phyloP scores from a whole-genome alignment of 2,329 filamentous ascomycete species.

The Akanthomyces dipterigenus region DNA sequence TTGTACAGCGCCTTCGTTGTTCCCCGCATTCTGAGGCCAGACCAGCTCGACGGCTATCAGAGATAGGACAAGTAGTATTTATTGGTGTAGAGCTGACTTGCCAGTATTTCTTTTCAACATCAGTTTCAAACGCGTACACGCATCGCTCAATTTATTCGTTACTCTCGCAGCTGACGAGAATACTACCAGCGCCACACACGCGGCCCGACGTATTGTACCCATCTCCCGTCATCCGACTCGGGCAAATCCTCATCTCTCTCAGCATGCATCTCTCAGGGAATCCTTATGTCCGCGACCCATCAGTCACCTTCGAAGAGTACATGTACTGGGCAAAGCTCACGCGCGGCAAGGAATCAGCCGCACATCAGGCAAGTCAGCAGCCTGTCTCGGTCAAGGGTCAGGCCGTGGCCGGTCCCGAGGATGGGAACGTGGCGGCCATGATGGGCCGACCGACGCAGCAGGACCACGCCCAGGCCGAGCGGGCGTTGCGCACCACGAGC shows the following conservation, averaged over 20 bases:
- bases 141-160: too few species aligned
- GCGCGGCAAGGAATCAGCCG: conserved; percentile 14
- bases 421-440: not conserved
- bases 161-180: too few species aligned
- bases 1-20: not conserved
- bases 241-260: not conserved
- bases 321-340: conserved; percentile 18
- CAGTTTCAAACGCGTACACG: too few species aligned
- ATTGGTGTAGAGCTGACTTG: too few species aligned
- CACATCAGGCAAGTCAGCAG: not conserved
- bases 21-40: not conserved
- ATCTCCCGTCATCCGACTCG: too few species aligned
- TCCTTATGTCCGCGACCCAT: not conserved
- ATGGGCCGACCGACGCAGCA: conserved; percentile 10
- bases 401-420: not conserved
- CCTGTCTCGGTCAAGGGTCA: too few species aligned
- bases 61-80: too few species aligned
- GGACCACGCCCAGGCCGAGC: conserved; percentile 39
- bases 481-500: conserved; percentile 38
- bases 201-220: too few species aligned
- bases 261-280: not conserved
- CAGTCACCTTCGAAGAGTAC: conserved; percentile 17
- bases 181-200: too few species aligned
- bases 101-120: too few species aligned
- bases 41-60: not conserved